Evolutionary conservation across 78 protist species (phyloP).

Genomic region (Carpediemonas membranifera): DNA sequence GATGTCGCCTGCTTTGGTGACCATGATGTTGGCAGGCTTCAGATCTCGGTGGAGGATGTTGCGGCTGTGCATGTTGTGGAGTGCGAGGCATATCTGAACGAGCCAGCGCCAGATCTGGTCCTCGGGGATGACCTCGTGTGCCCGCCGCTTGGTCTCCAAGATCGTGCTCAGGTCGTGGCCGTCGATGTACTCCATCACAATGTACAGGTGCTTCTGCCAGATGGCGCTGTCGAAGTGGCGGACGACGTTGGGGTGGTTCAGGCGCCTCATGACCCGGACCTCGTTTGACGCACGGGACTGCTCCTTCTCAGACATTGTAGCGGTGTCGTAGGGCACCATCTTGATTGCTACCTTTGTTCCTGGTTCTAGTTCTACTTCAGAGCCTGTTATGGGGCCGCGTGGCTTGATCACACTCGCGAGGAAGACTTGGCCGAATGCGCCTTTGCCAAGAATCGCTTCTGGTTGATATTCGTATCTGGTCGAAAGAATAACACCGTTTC

Average conservation of each 20-base stretch:
- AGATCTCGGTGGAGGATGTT: slow-evolving; percentile 71
- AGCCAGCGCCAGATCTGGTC: slow-evolving; percentile 44
- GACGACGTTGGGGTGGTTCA: slow-evolving; percentile 51
- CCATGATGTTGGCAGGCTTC: slow-evolving; percentile 68
- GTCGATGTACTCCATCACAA: slow-evolving; percentile 43
- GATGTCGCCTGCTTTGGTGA: slow-evolving; percentile 40
- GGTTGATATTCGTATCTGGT: too few relatives aligned
- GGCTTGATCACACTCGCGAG: too few relatives aligned
- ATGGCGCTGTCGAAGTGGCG: slow-evolving; percentile 55
- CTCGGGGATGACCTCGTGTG: slow-evolving; percentile 8
- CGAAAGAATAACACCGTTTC: too few relatives aligned
- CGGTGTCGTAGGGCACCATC: too few relatives aligned
- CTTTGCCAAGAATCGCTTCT: too few relatives aligned
- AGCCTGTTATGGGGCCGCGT: too few relatives aligned
- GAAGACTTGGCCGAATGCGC: too few relatives aligned
- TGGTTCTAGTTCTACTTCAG: too few relatives aligned
- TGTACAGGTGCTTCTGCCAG: background rate
- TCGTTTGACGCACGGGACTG: slow-evolving; percentile 16
- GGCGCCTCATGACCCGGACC: slow-evolving; percentile 16
- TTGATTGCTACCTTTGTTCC: too few relatives aligned
- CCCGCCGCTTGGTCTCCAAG: slow-evolving; percentile 1
- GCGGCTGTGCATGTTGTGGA: slow-evolving; percentile 60
- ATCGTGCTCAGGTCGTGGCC: slow-evolving; percentile 37
- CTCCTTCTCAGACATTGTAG: slow-evolving; percentile 7
- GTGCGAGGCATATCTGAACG: slow-evolving; percentile 57